Evolutionary conservation across 169 alveolate species (phyloP), one percentile per base, ranked within the genome.

Genomic region (Cryptosporidium andersoni): DNA sequence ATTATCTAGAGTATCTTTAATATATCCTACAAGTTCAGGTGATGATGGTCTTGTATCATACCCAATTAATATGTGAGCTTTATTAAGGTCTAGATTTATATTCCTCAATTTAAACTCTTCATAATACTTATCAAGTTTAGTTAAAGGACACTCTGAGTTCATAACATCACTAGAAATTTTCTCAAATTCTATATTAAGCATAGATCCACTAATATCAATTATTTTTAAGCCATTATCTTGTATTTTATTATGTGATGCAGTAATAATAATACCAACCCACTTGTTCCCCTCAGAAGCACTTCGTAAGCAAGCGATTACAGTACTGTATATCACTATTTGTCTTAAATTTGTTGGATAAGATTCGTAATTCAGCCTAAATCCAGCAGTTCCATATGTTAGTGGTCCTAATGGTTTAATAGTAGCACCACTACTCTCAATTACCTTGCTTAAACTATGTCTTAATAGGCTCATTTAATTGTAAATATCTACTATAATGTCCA

Each of bases 231-330:
- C 97, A 89, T 96, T 95, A 80, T 95, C 97, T 63, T 56, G 53
- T 47, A 65, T 91, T 4, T 94, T 94, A 68, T 95, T 95, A 88
- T 95, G 97, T 47, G 96, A 92, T 16, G 98, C 98, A n/a, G 98
- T 96, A 43, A 95, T 80, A 95, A 94, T 92, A 43, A 94, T 93
- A 25, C 99, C 99, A n/a, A 80, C 66, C 62, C 66, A 67, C 4
- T 66, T 81, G 12, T 64, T 48, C 51, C 64, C 89, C 25, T 0
- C 25, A 37, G 47, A 7, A 51, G 66, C 45, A 47, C 89, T 60
- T 37, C 85, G 47, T 37, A 67, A 43, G 39, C 80, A 62, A 2
- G 89, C 74, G 34, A 80, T 64, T 51, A 81, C 5, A 2, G 82
- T 39, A 51, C 89, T 65, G 51, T 65, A 25, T 43, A 81, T 80